A percentile compares a stretch with the other conserved stretches of the same genome.
Conservation (phyloP, 768 basidiomycete genomes). For the Lentinula sp. region DNA sequence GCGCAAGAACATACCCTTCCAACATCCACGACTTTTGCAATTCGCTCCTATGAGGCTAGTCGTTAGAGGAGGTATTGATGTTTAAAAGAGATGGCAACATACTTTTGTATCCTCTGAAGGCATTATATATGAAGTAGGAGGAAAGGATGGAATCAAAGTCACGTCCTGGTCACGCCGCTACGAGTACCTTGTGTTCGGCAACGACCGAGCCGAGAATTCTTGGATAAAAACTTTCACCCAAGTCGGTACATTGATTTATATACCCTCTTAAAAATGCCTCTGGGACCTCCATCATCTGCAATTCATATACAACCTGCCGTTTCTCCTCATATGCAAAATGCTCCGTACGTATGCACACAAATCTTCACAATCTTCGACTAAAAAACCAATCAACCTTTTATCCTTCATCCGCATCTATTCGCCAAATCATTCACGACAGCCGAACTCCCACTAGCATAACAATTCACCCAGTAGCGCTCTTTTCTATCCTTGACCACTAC, state of each 20-base stretch:
- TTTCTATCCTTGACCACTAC: constrained; percentile 95
- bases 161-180: too few relatives aligned
- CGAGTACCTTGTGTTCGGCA: constrained; percentile 19
- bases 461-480: constrained; percentile 88
- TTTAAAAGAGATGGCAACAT: constrained; percentile 7
- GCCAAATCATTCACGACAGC: constrained; percentile 18
- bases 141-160: too few relatives aligned
- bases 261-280: constrained; percentile 33
- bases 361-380: background rate
- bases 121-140: constrained; percentile 35
- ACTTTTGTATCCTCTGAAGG: constrained; percentile 92
- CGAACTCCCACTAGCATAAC: constrained; percentile 69
- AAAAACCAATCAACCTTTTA: constrained; percentile 6
- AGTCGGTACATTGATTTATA: too few relatives aligned
- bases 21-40: constrained; percentile 74
- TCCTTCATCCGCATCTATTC: background rate
- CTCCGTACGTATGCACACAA: constrained; percentile 26
- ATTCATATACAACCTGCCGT: constrained; percentile 36
- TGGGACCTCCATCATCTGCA: constrained; percentile 43
- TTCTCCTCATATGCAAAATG: constrained; percentile 23
- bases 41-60: constrained; percentile 55
- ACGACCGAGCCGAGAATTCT: constrained; percentile 25
- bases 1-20: constrained; percentile 55
- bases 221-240: background rate
- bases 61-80: background rate